Base-by-base conservation (phyloP, 225 moss, liverwort and hornwort species). In the Polytrichum commune region DNA sequence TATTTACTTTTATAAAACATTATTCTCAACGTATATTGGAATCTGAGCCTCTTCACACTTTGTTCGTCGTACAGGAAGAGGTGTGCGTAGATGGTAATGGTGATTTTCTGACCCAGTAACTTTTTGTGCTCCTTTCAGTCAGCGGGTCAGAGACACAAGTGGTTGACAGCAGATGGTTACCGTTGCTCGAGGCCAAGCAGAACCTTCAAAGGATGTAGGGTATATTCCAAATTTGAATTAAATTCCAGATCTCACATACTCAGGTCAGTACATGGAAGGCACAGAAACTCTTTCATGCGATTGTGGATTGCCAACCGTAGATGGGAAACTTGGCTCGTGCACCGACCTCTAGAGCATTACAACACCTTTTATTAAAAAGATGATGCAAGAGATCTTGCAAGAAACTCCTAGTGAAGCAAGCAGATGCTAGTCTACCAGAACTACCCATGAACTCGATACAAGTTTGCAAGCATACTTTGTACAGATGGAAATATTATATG, bases 121-220 rank as follows among this genome's bases (percentile, higher is more conserved):
- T 30, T 74, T 32, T 4, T 72, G 8, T 63, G 68, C 58, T 30
- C 68, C 62, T 25, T 16, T 68, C 67, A 84, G 81, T 87, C 29
- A 73, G 83, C 13, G 79, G 61, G 4, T 55, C 57, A 29, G 71
- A 78, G 27, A 27, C 46, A 3, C 80, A 0, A 78, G 78, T 73
- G 19, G 75, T 82, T 1, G 83, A 87, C 69, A 87, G 79, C 18
- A 62, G 81, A 74, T 87, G 87, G 83, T 72, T 87, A 30, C 81
- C 81, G 16, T 74, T 87, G 70, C 53, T 84, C 10, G 79, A 87
- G 63, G 80, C 67, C 55, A 87, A 84, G 56, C 71, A 72, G 74
- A 81, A 83, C 29, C 80, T 86, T 2, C 56, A 27, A 70, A 76
- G 38, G 33, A 19, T 30, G 7, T 60, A 58, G 58, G 3, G 32